A percentile compares a stretch with the other conserved stretches of the same genome.
These are phyloP conservation scores for Boechera divaricarpa DNA, from an alignment of 345 rosid species.

Conservation along the genomic window DNA sequence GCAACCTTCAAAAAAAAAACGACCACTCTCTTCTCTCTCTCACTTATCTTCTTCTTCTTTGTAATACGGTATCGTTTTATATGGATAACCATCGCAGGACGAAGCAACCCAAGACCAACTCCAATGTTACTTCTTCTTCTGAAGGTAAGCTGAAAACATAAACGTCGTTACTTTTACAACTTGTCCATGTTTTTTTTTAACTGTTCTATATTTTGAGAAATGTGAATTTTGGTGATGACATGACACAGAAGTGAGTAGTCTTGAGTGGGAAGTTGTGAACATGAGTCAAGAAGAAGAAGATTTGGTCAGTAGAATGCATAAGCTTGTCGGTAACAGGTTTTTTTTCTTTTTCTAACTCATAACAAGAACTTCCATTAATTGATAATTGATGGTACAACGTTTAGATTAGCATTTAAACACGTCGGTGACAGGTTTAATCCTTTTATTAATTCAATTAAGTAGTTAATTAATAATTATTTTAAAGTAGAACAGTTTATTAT, in stretches of 20 bases:
- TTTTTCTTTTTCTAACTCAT: too few species aligned
- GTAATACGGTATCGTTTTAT: neutral
- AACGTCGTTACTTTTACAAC: neutral
- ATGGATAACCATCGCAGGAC: constrained; percentile 41
- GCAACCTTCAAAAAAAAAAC: constrained; percentile 5
- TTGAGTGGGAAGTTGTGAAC: constrained; percentile 56
- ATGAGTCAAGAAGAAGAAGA: constrained; percentile 68
- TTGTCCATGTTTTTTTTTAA: neutral
- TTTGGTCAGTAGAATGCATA: constrained; percentile 67
- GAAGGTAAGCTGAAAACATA: constrained; percentile 29
- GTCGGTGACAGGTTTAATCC: constrained; percentile 63
- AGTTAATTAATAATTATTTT: neutral
- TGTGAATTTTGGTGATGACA: neutral
- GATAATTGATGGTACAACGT: too few species aligned
- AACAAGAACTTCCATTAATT: too few species aligned
- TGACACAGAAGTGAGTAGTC: constrained; percentile 62
- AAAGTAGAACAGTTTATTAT: neutral
- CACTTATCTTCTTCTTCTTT: neutral
- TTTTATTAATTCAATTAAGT: neutral
- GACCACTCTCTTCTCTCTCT: constrained; percentile 15
- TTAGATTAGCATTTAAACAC: too few species aligned
- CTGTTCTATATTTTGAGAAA: neutral
- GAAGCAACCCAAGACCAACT: constrained; percentile 36
- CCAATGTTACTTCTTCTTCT: constrained; percentile 30
- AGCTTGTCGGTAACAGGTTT: constrained; percentile 70